Evolutionary conservation across 345 rosid species (phyloP).

Genomic region (Eucalyptus cladocalyx): DNA sequence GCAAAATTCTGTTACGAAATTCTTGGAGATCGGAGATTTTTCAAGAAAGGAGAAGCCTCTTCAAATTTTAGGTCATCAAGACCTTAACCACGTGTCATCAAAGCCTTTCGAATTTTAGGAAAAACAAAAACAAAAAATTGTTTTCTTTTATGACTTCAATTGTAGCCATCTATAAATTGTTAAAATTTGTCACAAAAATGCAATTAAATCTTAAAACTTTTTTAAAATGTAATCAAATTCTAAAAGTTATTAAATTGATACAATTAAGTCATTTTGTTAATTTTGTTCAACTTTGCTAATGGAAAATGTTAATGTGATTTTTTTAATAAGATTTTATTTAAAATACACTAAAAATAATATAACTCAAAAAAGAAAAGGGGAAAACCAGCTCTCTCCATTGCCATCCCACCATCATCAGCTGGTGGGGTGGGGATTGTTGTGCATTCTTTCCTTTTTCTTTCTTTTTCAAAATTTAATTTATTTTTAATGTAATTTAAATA

Average conservation of each 20-base stretch:
- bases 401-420: accelerated
- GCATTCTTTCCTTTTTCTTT: not conserved
- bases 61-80: not conserved
- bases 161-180: not conserved
- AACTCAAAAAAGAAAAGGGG: not conserved
- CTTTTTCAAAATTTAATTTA: no score
- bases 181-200: accelerated
- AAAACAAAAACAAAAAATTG: not conserved
- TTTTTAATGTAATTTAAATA: no score
- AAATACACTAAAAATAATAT: no score
- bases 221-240: accelerated
- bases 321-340: no score
- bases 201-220: no score
- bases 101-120: not conserved
- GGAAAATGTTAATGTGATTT: no score
- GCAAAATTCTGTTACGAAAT: not conserved
- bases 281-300: no score
- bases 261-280: no score
- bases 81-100: not conserved
- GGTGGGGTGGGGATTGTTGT: accelerated
- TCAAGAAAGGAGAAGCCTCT: not conserved
- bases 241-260: no score
- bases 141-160: not conserved
- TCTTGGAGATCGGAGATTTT: not conserved
- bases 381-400: not conserved